A percentile compares a stretch with the other conserved stretches of the same genome.
These are phyloP conservation scores for Phytophthora uliginosa DNA, from an alignment of 352 stramenopile genomes.

Conservation along the genomic window DNA sequence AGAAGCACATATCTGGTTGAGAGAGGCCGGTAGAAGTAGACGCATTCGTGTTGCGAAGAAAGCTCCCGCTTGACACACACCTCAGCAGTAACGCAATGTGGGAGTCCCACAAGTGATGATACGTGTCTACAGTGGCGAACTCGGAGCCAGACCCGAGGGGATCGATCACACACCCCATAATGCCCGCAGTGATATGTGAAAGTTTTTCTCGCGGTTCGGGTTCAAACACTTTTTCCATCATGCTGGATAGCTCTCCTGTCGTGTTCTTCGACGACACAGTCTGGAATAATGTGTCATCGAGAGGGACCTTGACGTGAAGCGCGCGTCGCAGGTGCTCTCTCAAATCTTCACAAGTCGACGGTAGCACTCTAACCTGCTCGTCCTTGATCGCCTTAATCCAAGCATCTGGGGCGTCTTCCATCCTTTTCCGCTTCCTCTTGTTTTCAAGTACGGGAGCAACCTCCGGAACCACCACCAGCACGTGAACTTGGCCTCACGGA, in stretches of 20 bases:
- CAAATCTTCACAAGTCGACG: conserved; percentile 27
- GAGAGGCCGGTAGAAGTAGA: too few relatives aligned
- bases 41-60: too few relatives aligned
- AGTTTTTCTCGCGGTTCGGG: conserved; percentile 14
- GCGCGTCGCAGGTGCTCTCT: conserved; percentile 16
- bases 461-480: conserved; percentile 13
- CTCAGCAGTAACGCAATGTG: too few relatives aligned
- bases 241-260: conserved; percentile 20
- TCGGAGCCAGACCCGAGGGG: too few relatives aligned
- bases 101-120: too few relatives aligned
- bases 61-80: too few relatives aligned
- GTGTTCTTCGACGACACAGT: conserved; percentile 11
- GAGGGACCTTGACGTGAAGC: conserved; percentile 22
- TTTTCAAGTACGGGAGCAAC: conserved; percentile 5
- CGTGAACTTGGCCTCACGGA: not conserved
- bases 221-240: conserved; percentile 26
- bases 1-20: too few relatives aligned
- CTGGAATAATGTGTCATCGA: conserved; percentile 23
- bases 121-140: too few relatives aligned
- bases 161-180: too few relatives aligned
- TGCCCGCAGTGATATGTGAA: not conserved
- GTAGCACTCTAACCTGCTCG: conserved; percentile 26
- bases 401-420: conserved; percentile 7
- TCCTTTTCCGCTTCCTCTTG: conserved; percentile 26
- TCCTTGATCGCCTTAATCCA: conserved; percentile 31